Evolutionary conservation across 2,329 filamentous ascomycete genomes (phyloP).

Genomic region (Pseudocercospora eumusae): DNA sequence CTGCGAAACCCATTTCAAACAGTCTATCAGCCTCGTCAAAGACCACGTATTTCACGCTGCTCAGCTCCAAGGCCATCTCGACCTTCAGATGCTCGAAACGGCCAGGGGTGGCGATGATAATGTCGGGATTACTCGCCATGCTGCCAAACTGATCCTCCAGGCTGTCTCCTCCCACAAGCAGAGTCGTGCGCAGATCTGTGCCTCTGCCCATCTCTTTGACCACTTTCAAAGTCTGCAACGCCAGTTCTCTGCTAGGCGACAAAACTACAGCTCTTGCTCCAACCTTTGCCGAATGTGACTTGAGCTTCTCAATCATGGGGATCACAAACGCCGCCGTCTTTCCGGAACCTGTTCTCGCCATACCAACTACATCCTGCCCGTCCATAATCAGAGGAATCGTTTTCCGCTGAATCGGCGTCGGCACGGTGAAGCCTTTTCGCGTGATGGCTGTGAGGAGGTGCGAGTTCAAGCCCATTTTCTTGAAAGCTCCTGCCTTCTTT

Average conservation of each 20-base stretch:
- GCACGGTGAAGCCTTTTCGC: slow-evolving; percentile 91
- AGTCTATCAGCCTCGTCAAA: slow-evolving; percentile 97
- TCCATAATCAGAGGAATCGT: slow-evolving; percentile 90
- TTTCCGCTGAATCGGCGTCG: slow-evolving; percentile 96
- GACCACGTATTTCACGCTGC: slow-evolving; percentile 87
- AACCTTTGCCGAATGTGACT: slow-evolving; percentile 81
- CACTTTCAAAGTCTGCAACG: slow-evolving; percentile 91
- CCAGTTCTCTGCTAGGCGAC: slow-evolving; percentile 90
- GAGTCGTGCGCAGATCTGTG: slow-evolving; percentile 85
- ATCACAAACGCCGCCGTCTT: slow-evolving; percentile 99
- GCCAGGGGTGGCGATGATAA: slow-evolving; percentile 94
- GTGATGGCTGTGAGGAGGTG: slow-evolving; percentile 87
- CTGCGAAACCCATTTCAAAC: slow-evolving; percentile 98
- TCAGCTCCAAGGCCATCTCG: slow-evolving; percentile 91
- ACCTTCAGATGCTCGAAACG: slow-evolving; percentile 96
- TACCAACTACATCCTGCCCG: slow-evolving; percentile 93
- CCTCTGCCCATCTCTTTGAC: slow-evolving; percentile 91
- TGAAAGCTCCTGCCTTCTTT: slow-evolving; percentile 96
- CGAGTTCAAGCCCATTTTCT: slow-evolving; percentile 85
- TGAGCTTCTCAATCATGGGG: slow-evolving; percentile 94
- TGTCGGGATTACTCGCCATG: slow-evolving; percentile 94
- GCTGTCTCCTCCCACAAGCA: slow-evolving; percentile 92
- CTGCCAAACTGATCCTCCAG: slow-evolving; percentile 91
- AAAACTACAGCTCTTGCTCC: slow-evolving; percentile 84
- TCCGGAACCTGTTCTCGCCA: slow-evolving; percentile 97